phyloP scores from a whole-genome alignment of 257 asterid species.

The Anisodus tanguticus region DNA sequence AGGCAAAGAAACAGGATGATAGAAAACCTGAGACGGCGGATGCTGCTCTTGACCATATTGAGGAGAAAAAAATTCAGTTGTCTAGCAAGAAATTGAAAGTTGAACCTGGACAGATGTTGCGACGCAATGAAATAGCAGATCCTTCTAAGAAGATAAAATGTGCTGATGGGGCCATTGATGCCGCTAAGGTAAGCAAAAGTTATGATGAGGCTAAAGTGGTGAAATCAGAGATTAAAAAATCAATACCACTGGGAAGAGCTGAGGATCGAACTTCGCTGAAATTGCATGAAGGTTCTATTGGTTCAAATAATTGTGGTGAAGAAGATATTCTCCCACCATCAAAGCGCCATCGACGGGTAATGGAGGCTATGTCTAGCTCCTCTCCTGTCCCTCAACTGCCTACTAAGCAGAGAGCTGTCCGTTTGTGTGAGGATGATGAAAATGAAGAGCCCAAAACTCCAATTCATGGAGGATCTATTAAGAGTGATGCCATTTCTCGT shows the following conservation, averaged over 20 bases:
- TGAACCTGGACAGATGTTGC: constrained; percentile 49
- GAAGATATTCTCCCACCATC: constrained; percentile 77
- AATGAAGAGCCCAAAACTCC: constrained; percentile 96
- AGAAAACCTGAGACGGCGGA: constrained; percentile 44
- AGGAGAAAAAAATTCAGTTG: constrained; percentile 40
- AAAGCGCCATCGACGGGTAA: constrained; percentile 66
- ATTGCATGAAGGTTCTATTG: constrained; percentile 44
- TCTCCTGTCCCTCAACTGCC: constrained; percentile 46
- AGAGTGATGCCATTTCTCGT: constrained; percentile 48
- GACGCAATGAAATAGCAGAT: constrained; percentile 39
- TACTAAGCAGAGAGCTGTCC: constrained; percentile 88
- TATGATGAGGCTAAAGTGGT: constrained; percentile 41
- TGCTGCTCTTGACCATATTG: constrained; percentile 43
- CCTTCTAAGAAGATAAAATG: constrained; percentile 53
- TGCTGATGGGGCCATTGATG: constrained; percentile 50
- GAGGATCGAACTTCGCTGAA: constrained; percentile 41
- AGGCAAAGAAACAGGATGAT: constrained; percentile 46
- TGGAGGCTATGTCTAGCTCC: constrained; percentile 45
- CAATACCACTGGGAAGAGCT: constrained; percentile 42
- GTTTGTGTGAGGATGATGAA: constrained; percentile 67
- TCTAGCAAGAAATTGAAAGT: constrained; percentile 50
- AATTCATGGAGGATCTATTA: constrained; percentile 75
- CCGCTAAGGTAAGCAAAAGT: constrained; percentile 44
- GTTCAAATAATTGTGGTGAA: constrained; percentile 53
- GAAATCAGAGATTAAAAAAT: constrained; percentile 43